Evolutionary conservation across 495 filamentous ascomycete genomes (phyloP), one percentile per base, ranked within the genome.

Genomic region (Aspergillus incahuasiensis): DNA sequence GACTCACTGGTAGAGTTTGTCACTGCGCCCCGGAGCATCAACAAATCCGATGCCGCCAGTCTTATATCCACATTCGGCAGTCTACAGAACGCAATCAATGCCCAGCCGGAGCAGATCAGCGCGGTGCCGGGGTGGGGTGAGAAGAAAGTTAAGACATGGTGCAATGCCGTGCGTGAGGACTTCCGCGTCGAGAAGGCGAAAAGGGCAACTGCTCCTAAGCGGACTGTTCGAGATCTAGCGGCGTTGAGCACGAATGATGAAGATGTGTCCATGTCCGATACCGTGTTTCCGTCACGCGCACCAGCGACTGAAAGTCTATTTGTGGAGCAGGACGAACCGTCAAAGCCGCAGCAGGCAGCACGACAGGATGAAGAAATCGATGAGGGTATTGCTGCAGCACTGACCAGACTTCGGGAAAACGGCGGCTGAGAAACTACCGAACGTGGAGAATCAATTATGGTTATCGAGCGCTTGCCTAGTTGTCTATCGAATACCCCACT

Each of bases 1-100:
- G 89, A 96, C 54, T 86, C 86, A 39, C 74, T 99, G 39, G 84
- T 92, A n/a, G 94, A 97, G 63, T 96, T 97, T 64, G 84, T 97
- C 34, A 97, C 95, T 0, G 83, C 86, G 4, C 91, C 95, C 7
- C 77, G 92, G 48, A 88, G 84, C 28, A 86, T 99, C 61, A 99
- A 97, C 68, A 96, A 95, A 68, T 89, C 91, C 5, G 92, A 99
- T 70, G 89, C 95, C 0, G 83, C 95, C 3, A 86, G 87, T 38
- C 73, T 97, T 38, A 89, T 97, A 6, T 85, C 86, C 34, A 88
- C 85, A 15, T 97, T 97, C 74, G 95, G 95, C 5, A 92, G 86
- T 52, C 67, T 97, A 28, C 82, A 86, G 62, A 86, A 87, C 21
- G 94, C 92, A 0, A 74, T 97, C 32, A 97, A 97, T 73, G 92